Evolutionary conservation across 768 basidiomycete species (phyloP), one percentile per base, ranked within the genome.

Genomic region (Tricholoma terreum): DNA sequence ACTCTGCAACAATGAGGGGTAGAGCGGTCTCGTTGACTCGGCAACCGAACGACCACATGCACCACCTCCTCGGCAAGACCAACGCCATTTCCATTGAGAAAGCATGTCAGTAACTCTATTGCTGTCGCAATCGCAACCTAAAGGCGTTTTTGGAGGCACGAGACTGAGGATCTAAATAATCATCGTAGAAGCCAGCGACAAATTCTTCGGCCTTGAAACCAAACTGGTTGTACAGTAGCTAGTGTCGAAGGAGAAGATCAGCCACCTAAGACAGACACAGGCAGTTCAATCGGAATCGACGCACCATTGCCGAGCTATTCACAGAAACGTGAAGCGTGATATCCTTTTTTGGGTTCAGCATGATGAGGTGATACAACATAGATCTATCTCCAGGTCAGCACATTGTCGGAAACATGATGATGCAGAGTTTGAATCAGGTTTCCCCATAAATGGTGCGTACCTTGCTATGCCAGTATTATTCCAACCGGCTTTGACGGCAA

Each of bases 151-250:
- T 90, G 5, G 90, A 92, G 3, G 80, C 81, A 54, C 83, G 81
- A 15, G 89, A 89, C 22, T 83, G 74, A 3, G 82, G 71, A 63
- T 86, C 83, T n/a, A 92, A 75, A 67, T 92, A 92, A 43, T 86
- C 79, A 43, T 89, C 86, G 61, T 93, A 93, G 64, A 93, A 92
- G 17, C 87, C 89, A 19, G 82, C 84, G 19, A 92, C 79, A 58
- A 92, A 92, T 65, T 89, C 89, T 71, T 92, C 90, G 0, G 89
- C 87, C 62, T 93, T 92, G 78, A 93, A 92, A 24, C 91, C 90
- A 63, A 93, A 92, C 50, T 84, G 85, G 60, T 93, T 92, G 71
- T 92, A 93, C 15, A 93, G 69, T 4, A 92, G 72, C 90, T 91
- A 52, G 14, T 35, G n/a, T 50, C 43, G 6, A 31, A n/a, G 34